These are phyloP conservation scores for Vanderwaltozyma verrucispora DNA, from an alignment of 805 yeast species.

Conservation along the genomic window DNA sequence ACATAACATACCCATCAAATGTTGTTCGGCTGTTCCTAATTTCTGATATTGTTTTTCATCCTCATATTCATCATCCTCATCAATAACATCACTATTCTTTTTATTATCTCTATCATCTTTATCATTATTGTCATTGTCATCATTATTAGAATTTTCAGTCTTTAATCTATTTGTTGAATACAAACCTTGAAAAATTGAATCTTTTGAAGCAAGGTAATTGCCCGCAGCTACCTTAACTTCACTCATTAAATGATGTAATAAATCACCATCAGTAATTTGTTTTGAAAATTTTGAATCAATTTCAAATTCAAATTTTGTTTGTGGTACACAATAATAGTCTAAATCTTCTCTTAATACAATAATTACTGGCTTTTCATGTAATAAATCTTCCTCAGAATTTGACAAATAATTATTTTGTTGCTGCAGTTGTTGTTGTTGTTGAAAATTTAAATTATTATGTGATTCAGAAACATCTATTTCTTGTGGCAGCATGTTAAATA, in stretches of 20 bases:
- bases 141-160: neutral
- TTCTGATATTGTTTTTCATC: constrained; percentile 35
- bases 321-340: constrained; percentile 83
- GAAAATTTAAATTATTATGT: too few relatives aligned
- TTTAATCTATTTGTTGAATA: constrained; percentile 28
- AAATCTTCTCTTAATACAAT: constrained; percentile 89
- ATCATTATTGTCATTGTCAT: neutral
- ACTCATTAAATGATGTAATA: constrained; percentile 41
- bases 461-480: too few relatives aligned
- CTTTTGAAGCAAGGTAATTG: constrained; percentile 44
- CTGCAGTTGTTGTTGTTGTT: neutral
- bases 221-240: constrained; percentile 68
- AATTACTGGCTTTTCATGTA: constrained; percentile 76
- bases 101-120: neutral
- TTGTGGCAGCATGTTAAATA: neutral
- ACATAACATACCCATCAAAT: constrained; percentile 88
- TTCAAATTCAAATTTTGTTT: constrained; percentile 32
- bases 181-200: constrained; percentile 68
- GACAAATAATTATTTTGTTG: neutral
- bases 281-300: neutral
- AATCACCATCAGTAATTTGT: constrained; percentile 33
- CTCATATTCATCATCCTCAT: neutral
- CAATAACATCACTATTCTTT: constrained; percentile 32
- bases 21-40: constrained; percentile 87
- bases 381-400: constrained; percentile 49